phyloP scores from a whole-genome alignment of 805 yeast genomes.

The Saccharomycopsis javanensis region DNA sequence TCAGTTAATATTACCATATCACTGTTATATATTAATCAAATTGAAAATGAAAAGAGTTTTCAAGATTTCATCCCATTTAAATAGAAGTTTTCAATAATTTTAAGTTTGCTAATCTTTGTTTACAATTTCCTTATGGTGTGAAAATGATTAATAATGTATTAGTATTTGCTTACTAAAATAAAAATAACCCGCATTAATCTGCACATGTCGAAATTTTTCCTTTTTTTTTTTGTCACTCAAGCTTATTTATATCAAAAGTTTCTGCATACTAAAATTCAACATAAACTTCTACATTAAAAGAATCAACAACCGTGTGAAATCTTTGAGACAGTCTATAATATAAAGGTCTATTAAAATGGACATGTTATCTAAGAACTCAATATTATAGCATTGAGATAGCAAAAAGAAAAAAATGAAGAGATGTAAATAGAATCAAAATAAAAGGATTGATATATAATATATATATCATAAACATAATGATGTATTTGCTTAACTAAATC shows the following conservation, averaged over 20 bases:
- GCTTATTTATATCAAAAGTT: neutral
- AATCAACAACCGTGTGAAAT: neutral
- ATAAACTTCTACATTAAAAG: neutral
- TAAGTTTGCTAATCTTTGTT: neutral
- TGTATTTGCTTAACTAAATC: constrained; percentile 28
- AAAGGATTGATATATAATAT: neutral
- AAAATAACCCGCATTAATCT: neutral
- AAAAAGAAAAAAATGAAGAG: neutral
- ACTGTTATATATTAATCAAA: too few species aligned
- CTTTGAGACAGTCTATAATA: neutral
- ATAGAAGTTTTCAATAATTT: neutral
- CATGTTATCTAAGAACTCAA: neutral
- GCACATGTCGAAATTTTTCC: neutral
- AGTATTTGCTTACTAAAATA: neutral
- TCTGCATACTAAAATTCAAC: neutral
- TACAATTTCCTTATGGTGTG: neutral
- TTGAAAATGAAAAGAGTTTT: too few species aligned
- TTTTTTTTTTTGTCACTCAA: neutral
- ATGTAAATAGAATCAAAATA: neutral
- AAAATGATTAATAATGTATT: neutral
- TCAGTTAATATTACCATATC: too few species aligned
- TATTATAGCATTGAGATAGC: neutral
- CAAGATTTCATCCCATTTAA: neutral
- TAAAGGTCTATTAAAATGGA: neutral
- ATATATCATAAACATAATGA: too few species aligned